Conservation (phyloP, 2,329 filamentous ascomycete species). For the Hypoxylon sp. region DNA sequence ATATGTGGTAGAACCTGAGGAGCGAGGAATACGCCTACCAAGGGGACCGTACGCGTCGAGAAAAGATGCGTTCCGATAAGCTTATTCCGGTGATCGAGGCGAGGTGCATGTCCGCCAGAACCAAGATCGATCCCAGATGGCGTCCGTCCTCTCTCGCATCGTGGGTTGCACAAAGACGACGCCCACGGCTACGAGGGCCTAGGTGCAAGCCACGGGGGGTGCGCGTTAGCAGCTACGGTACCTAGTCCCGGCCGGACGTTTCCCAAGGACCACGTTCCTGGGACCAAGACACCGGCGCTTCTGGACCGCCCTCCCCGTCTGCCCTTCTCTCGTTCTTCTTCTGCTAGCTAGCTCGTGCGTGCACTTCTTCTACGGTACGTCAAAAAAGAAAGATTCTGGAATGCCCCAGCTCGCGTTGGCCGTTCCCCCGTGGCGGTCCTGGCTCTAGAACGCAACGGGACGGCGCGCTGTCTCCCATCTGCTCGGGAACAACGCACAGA, state of each 20-base stretch:
- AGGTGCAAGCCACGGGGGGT: too few relatives aligned
- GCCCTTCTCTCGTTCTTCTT: not conserved
- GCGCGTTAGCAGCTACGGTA: conserved; percentile 23
- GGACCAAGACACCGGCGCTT: conserved; percentile 26
- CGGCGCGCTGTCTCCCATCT: not conserved
- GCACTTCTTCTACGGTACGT: too few relatives aligned
- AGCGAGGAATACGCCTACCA: too few relatives aligned
- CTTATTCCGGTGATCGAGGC: not conserved
- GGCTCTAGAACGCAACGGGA: not conserved
- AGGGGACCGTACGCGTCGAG: not conserved
- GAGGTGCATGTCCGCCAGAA: not conserved
- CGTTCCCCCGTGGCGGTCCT: too few relatives aligned
- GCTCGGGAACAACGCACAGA: not conserved
- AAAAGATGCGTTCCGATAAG: not conserved
- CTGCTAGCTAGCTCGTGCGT: too few relatives aligned
- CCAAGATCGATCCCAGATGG: conserved; percentile 28
- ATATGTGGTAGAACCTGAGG: too few relatives aligned
- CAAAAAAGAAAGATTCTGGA: too few relatives aligned
- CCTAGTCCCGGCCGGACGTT: conserved; percentile 21
- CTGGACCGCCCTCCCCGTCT: too few relatives aligned
- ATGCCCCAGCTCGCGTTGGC: too few relatives aligned
- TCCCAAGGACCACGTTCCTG: conserved; percentile 33
- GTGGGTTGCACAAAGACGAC: conserved; percentile 28
- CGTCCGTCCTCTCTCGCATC: conserved; percentile 28
- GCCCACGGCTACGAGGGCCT: too few relatives aligned